These are phyloP conservation scores for Aspergillus taichungensis DNA, from an alignment of 495 filamentous ascomycete genomes.

Conservation along the genomic window DNA sequence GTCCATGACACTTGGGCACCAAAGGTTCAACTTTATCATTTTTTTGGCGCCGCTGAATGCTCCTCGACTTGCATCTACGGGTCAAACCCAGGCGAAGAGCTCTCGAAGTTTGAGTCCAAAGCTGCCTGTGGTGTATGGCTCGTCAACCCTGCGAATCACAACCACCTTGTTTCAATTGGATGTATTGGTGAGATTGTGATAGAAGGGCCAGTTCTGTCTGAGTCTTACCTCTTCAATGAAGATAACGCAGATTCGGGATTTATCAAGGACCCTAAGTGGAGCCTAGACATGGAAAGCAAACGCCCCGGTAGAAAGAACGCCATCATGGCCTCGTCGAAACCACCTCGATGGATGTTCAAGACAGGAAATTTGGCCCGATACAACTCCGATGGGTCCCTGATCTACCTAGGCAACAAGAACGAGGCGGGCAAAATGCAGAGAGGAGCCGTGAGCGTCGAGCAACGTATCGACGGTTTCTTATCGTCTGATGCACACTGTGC, in stretches of 20 bases:
- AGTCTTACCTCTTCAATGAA: conserved; percentile 39
- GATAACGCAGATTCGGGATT: conserved; percentile 34
- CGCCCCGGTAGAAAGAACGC: too few species aligned
- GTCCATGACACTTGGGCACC: conserved; percentile 8
- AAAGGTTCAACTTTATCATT: conserved; percentile 15
- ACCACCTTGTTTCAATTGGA: conserved; percentile 48
- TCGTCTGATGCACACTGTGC: conserved; percentile 10
- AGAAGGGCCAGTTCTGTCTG: conserved; percentile 48
- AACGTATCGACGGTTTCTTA: conserved; percentile 11
- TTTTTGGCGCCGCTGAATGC: conserved; percentile 32
- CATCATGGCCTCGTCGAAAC: neutral
- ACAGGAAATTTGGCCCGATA: conserved; percentile 49
- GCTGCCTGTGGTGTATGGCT: conserved; percentile 40
- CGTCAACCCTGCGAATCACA: conserved; percentile 43
- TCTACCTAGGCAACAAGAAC: conserved; percentile 38
- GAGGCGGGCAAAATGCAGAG: conserved; percentile 37
- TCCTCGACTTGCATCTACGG: conserved; percentile 22
- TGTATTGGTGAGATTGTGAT: conserved; percentile 52
- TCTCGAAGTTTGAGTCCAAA: conserved; percentile 17
- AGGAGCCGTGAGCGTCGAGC: conserved; percentile 41
- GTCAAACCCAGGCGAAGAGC: conserved; percentile 1
- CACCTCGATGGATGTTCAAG: conserved; percentile 20
- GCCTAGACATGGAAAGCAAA: conserved; percentile 3
- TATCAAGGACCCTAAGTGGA: conserved; percentile 43
- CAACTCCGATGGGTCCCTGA: conserved; percentile 39